Base-by-base conservation (phyloP, 2,329 filamentous ascomycete species). In the Tolypocladium cylindrosporum region DNA sequence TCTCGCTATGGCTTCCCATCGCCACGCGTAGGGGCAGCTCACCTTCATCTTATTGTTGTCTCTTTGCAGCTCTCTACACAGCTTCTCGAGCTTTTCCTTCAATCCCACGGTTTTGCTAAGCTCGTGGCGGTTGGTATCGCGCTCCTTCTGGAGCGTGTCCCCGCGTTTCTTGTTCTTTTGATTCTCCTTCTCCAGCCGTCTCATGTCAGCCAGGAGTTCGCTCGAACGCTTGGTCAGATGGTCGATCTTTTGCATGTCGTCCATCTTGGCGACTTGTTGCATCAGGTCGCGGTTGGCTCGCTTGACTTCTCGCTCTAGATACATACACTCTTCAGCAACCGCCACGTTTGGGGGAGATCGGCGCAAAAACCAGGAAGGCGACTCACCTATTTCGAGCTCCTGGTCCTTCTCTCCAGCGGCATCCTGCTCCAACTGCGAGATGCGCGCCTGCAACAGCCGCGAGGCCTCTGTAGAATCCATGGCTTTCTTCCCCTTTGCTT, bases 31-130 rank as follows among this genome's bases (percentile, higher is more conserved):
- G 71, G 77, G 40, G 11, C 55, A 11, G 51, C 63, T 65, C 74
- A 94, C 90, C 87, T 97, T 97, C 63, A 99, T 85, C 75, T 96
- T 95, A 75, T 97, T 97, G 73, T 99, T 99, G 69, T 99, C 94
- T 67, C 93, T 89, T 60, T 95, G 94, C 57, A 99, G 81, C 72
- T 99, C 94, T 58, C 94, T 82, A 67, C 92, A 97, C 39, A 99
- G 79, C 71, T 97, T 99, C 74, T 99, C 94, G 52, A 99, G 79
- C 75, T 97, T 97, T 72, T 97, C 92, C 72, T 96, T 97, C 69
- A 97, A 84, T 1, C 87, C 89, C 24, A 89, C 87, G 27, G 92
- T 93, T 75, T 96, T 96, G 75, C 86, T 93, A 58, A 96, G 79
- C 71, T 99, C 94, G 53, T 87, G 89, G 66, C 91, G 86, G 58